These are phyloP conservation scores for Penicillium cinerascens DNA, from an alignment of 495 filamentous ascomycete genomes.

Conservation along the genomic window DNA sequence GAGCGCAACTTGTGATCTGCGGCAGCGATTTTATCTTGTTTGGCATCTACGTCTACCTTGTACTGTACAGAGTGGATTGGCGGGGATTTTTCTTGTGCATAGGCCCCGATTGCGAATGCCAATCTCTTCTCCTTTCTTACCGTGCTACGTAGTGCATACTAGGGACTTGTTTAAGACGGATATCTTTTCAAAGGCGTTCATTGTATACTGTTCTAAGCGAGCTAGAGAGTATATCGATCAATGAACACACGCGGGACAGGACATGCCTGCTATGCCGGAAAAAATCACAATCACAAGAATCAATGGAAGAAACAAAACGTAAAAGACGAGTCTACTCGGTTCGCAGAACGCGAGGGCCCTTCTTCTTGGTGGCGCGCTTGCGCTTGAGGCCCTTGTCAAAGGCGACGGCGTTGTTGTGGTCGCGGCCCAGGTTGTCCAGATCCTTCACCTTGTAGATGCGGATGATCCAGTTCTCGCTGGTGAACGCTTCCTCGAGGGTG, in stretches of 20 bases:
- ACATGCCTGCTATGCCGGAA: slow-evolving; percentile 6
- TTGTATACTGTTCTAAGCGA: slow-evolving; percentile 17
- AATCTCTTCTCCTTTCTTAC: slow-evolving; percentile 14
- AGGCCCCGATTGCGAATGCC: slow-evolving; percentile 11
- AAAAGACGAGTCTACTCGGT: slow-evolving; percentile 59
- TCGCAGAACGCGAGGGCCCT: slow-evolving; percentile 75
- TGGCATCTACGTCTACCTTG: slow-evolving; percentile 14
- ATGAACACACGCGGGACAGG: slow-evolving; percentile 9
- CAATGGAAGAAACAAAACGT: slow-evolving; percentile 3
- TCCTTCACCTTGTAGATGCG: slow-evolving; percentile 99
- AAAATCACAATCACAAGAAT: slow-evolving; percentile 6
- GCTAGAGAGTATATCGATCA: slow-evolving; percentile 8
- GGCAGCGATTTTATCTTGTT: slow-evolving; percentile 4
- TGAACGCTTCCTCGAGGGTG: slow-evolving; percentile 94
- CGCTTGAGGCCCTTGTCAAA: slow-evolving; percentile 95
- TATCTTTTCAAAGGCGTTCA: slow-evolving; percentile 2
- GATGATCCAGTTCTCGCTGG: slow-evolving; percentile 99
- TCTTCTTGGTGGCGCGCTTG: slow-evolving; percentile 77
- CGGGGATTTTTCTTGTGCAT: slow-evolving; percentile 11
- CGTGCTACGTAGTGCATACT: not conserved
- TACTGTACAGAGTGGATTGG: slow-evolving; percentile 21
- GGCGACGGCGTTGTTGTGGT: slow-evolving; percentile 76
- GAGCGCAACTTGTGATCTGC: slow-evolving; percentile 1
- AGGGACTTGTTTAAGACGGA: not conserved
- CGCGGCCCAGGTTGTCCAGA: slow-evolving; percentile 90